These are phyloP conservation scores for Phylloporus sp. DNA, from an alignment of 1,284 basidiomycete genomes.

Conservation along the genomic window DNA sequence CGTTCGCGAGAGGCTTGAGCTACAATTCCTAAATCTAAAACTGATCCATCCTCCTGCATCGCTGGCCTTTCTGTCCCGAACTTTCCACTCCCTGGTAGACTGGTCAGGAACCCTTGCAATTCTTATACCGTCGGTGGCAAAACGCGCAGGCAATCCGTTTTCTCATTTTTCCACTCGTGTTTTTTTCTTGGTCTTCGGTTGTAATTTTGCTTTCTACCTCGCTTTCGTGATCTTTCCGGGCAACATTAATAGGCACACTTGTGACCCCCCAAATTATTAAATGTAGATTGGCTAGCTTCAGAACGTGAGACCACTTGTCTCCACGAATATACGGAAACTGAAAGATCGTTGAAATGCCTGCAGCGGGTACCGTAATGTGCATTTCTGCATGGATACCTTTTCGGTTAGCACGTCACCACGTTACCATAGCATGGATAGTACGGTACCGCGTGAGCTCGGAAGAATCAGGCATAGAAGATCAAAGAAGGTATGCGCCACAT, in stretches of 20 bases:
- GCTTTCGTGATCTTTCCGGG: constrained; percentile 1
- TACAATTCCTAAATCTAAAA: constrained; percentile 19
- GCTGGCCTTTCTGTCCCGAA: too few relatives aligned
- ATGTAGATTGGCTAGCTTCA: not conserved
- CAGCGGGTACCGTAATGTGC: too few relatives aligned
- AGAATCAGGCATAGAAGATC: too few relatives aligned
- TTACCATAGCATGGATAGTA: too few relatives aligned
- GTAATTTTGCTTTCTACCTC: constrained; percentile 1
- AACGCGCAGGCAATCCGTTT: not conserved
- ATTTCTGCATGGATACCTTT: not conserved
- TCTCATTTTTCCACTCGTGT: not conserved
- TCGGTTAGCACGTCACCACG: not conserved
- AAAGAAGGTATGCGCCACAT: too few relatives aligned
- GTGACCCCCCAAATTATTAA: not conserved
- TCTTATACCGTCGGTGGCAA: constrained; percentile 14
- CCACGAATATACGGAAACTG: not conserved
- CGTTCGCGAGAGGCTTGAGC: constrained; percentile 28
- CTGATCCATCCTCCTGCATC: too few relatives aligned
- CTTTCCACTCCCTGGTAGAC: not conserved
- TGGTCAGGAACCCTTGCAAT: constrained; percentile 1
- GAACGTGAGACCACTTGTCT: not conserved
- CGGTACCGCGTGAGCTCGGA: too few relatives aligned
- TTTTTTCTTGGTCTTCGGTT: not conserved
- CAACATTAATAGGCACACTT: constrained; percentile 10
- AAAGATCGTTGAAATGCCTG: not conserved